Percentiles rank a stretch among this genome's conserved stretches.
Evolutionary conservation across 768 basidiomycete species (phyloP).

Genomic region (Termitomyces sp.): DNA sequence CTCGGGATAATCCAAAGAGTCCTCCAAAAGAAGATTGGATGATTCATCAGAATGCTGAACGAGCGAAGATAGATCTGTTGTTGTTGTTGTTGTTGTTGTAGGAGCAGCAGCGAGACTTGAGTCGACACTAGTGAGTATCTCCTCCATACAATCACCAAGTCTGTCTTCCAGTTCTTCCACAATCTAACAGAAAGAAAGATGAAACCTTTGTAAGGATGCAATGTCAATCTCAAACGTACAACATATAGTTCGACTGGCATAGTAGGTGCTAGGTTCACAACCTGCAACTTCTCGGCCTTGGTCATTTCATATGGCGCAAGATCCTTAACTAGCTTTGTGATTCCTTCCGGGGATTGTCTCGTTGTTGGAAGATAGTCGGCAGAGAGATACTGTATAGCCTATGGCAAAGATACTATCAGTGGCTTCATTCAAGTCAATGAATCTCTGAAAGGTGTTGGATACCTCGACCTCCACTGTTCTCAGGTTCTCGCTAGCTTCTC

Average conservation of each 20-base stretch:
- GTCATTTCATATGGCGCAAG: slow-evolving; percentile 74
- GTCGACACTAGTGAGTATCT: slow-evolving; percentile 60
- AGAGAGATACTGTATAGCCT: slow-evolving; percentile 87
- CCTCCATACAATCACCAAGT: slow-evolving; percentile 65
- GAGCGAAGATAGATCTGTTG: background rate
- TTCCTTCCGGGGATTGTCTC: slow-evolving; percentile 61
- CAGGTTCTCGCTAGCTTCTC: slow-evolving; percentile 74
- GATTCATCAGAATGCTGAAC: background rate
- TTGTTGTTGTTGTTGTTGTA: background rate
- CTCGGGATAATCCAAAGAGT: slow-evolving; percentile 7
- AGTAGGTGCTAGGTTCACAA: slow-evolving; percentile 87
- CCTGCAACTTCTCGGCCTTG: slow-evolving; percentile 88
- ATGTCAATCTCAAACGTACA: slow-evolving; percentile 46
- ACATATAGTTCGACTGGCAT: slow-evolving; percentile 86
- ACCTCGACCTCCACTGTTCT: slow-evolving; percentile 87
- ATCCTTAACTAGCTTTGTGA: slow-evolving; percentile 63
- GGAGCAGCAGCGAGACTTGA: slow-evolving; percentile 28
- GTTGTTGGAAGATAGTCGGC: slow-evolving; percentile 69
- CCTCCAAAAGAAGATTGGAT: background rate
- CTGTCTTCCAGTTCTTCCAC: slow-evolving; percentile 91
- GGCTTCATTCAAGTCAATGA: background rate
- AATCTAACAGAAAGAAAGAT: slow-evolving; percentile 48
- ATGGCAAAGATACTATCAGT: slow-evolving; percentile 8
- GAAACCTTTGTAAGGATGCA: background rate
- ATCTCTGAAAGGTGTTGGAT: slow-evolving; percentile 2